Evolutionary conservation across 225 moss, liverwort and hornwort genomes (phyloP), one percentile per base, ranked within the genome.

Genomic region (Physcomitrium patens): DNA sequence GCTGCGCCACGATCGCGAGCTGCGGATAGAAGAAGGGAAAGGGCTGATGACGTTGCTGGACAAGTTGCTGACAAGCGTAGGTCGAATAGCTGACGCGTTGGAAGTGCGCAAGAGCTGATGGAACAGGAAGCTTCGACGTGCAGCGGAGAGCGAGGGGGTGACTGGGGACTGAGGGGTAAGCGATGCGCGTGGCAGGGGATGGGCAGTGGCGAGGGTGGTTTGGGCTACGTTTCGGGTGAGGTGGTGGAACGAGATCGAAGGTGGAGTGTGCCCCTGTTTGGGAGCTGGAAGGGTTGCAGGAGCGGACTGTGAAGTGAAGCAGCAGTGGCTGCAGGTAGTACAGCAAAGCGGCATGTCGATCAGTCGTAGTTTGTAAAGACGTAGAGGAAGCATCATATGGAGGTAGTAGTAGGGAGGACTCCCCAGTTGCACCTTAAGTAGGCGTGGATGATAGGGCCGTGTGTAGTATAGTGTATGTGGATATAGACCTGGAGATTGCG

Each of bases 1-100:
- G 76, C 85, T 88, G 18, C 82, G 82, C 73, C 85, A 78, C 54
- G 88, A 88, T 59, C 85, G 85, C 16, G 88, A 88, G 77, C 83
- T 76, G 10, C 88, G 88, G 67, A 83, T 83, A n/a, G 88, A 88
- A 51, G 85, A 88, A 83, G 88, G 85, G 28, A 82, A 80, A 31
- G 76, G 78, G 73, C 75, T 88, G 46, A 83, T 88, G 85, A 77
- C 22, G 11, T 58, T 83, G 68, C 80, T 88, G 2, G 82, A 85
- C 54, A 88, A 85, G 62, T 65, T 88, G 5, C 82, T 88, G 52
- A 76, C 69, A 3, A 80, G 78, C 61, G 85, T 88, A 43, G 82
- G 58, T 26, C 85, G 85, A 31, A 88, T 88, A 27, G 88, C 88
- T 24, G 88, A 88, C 63, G 85, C 88, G 51, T 70, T 88, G 80